Conservation (phyloP, 2,329 filamentous ascomycete species). For the Trichoderma breve region DNA sequence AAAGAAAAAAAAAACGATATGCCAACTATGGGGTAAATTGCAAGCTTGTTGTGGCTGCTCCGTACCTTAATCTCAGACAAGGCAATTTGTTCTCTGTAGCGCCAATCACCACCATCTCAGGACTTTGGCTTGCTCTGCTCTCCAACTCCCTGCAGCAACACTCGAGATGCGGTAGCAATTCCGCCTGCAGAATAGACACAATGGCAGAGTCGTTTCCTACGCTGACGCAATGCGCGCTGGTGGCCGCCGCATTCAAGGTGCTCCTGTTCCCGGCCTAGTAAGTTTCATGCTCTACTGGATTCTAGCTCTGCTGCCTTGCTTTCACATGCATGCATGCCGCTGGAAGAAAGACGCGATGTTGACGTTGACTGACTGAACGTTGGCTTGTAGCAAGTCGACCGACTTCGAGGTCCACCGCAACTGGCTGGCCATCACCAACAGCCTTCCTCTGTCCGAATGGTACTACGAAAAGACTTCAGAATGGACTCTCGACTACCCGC, state of each 20-base stretch:
- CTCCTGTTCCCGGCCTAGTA: constrained; percentile 94
- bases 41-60: neutral
- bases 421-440: constrained; percentile 95
- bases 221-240: constrained; percentile 81
- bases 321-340: neutral
- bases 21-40: constrained; percentile 7
- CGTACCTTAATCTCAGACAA: neutral
- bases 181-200: constrained; percentile 26
- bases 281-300: constrained; percentile 31
- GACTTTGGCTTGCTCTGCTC: neutral
- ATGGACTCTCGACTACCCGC: constrained; percentile 99
- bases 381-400: constrained; percentile 76
- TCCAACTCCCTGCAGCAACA: neutral
- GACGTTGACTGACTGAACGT: neutral
- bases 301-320: neutral
- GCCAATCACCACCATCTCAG: neutral
- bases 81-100: constrained; percentile 5
- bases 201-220: constrained; percentile 86
- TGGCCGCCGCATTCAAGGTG: constrained; percentile 85
- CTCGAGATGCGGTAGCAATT: constrained; percentile 15
- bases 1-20: neutral
- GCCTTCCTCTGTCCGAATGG: constrained; percentile 82
- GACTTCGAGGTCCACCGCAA: constrained; percentile 99
- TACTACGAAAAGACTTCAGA: constrained; percentile 97
- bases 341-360: neutral